Evolutionary conservation across 768 basidiomycete species (phyloP).

Genomic region (Mycena filopes): DNA sequence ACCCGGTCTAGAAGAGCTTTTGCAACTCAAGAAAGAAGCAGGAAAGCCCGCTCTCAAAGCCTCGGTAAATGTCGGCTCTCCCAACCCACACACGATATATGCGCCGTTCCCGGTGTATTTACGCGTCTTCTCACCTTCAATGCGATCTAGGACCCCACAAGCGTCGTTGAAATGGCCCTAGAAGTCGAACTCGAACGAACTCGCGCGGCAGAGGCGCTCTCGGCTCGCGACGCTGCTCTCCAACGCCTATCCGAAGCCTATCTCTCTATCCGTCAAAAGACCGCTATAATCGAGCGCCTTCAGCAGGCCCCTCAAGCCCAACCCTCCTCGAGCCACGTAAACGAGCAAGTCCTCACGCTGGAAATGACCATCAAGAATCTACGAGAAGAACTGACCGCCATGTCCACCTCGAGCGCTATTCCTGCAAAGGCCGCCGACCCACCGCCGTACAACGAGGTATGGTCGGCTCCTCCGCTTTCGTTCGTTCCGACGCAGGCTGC

Average conservation of each 20-base stretch:
- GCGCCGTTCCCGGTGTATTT: conserved; percentile 5
- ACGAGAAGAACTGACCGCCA: conserved; percentile 47
- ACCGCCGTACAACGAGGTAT: conserved; percentile 38
- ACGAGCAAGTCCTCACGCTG: conserved; percentile 51
- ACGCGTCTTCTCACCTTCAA: conserved; percentile 8
- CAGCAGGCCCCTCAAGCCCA: conserved; percentile 51
- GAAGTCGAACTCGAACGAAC: conserved; percentile 64
- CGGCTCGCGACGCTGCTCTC: conserved; percentile 71
- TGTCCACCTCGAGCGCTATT: conserved; percentile 39
- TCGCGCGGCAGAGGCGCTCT: conserved; percentile 65
- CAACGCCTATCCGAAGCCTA: conserved; percentile 69
- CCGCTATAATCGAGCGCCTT: conserved; percentile 58
- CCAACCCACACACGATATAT: not conserved
- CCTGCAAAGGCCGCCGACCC: conserved; percentile 42
- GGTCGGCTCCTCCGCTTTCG: not conserved
- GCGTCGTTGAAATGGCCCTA: conserved; percentile 62
- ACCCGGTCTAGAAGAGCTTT: conserved; percentile 25
- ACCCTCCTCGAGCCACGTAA: conserved; percentile 36
- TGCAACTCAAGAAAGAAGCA: conserved; percentile 23
- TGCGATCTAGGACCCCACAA: conserved; percentile 55
- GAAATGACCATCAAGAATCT: conserved; percentile 52
- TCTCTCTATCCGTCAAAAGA: conserved; percentile 69
- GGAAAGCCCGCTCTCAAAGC: conserved; percentile 21
- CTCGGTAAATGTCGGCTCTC: conserved; percentile 12
- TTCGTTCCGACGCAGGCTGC: not conserved